These are phyloP conservation scores for Ophiostoma angusticollis DNA, from an alignment of 2,329 filamentous ascomycete genomes.

Conservation along the genomic window DNA sequence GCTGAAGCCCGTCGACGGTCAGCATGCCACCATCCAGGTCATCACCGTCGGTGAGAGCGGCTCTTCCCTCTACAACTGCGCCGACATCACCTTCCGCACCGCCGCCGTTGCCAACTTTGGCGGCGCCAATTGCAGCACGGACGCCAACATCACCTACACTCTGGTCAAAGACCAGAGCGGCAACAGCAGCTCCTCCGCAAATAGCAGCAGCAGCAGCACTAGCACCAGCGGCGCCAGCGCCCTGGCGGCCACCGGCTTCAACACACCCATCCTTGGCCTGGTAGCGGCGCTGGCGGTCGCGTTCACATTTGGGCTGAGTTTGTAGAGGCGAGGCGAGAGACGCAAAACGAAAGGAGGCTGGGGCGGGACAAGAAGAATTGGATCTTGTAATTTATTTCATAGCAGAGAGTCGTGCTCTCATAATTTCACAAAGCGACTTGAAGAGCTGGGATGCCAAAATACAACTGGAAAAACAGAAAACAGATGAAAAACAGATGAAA, in stretches of 20 bases:
- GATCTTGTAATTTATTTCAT: no score
- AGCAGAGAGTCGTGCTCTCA: no score
- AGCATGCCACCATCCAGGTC: conserved; percentile 55
- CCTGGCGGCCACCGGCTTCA: conserved; percentile 14
- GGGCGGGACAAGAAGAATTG: no score
- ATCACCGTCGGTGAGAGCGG: conserved; percentile 47
- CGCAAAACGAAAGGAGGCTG: no score
- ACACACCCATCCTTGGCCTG: conserved; percentile 20
- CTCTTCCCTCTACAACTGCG: conserved; percentile 60
- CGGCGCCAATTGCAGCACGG: conserved; percentile 42
- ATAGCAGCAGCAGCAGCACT: neutral
- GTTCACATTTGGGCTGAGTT: conserved; percentile 25
- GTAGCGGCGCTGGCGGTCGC: conserved; percentile 26
- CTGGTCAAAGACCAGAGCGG: conserved; percentile 21
- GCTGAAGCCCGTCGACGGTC: conserved; percentile 43
- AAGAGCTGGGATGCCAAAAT: no score
- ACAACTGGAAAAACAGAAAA: no score
- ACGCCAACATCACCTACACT: conserved; percentile 35
- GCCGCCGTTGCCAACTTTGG: conserved; percentile 32
- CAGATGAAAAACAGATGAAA: no score
- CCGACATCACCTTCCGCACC: conserved; percentile 54
- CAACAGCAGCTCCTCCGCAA: conserved; percentile 12
- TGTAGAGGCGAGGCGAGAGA: no score
- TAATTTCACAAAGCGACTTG: no score
- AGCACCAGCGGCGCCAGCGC: conserved; percentile 5